A percentile compares a stretch with the other conserved stretches of the same genome.
Evolutionary conservation across 2,329 filamentous ascomycete genomes (phyloP).

Genomic region (Helminthosporium solani): DNA sequence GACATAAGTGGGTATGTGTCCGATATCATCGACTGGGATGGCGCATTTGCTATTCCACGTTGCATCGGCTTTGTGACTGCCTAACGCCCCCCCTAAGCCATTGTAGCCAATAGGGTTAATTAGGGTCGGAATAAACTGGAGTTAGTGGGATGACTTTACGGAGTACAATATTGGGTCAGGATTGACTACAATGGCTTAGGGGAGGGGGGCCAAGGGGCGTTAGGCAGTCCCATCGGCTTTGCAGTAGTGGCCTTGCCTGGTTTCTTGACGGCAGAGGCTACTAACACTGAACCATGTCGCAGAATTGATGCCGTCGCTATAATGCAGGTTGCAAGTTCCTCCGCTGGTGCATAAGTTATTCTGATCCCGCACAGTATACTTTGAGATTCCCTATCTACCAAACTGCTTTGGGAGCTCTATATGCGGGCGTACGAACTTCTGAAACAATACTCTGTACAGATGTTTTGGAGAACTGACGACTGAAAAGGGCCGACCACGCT

Average conservation of each 20-base stretch:
- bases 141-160: too few species aligned
- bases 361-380: neutral
- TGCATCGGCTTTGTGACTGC: slow-evolving; percentile 15
- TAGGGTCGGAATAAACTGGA: too few species aligned
- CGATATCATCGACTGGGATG: slow-evolving; percentile 23
- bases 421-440: too few species aligned
- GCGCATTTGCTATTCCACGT: slow-evolving; percentile 11
- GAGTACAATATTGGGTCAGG: too few species aligned
- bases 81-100: slow-evolving; percentile 15
- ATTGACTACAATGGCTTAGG: too few species aligned
- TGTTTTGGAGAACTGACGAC: too few species aligned
- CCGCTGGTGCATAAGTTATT: neutral
- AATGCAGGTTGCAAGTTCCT: neutral
- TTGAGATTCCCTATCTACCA: slow-evolving; percentile 2
- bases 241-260: slow-evolving; percentile 13
- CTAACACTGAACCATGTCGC: slow-evolving; percentile 1
- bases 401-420: too few species aligned
- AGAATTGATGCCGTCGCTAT: slow-evolving; percentile 2
- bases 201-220: too few species aligned
- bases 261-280: neutral
- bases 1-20: slow-evolving; percentile 16
- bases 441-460: too few species aligned
- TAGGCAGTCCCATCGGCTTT: too few species aligned
- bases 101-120: too few species aligned
- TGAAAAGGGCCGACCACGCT: too few species aligned